Base-by-base conservation (phyloP, 352 stramenopile genomes). In the Pythium plurisporium region DNA sequence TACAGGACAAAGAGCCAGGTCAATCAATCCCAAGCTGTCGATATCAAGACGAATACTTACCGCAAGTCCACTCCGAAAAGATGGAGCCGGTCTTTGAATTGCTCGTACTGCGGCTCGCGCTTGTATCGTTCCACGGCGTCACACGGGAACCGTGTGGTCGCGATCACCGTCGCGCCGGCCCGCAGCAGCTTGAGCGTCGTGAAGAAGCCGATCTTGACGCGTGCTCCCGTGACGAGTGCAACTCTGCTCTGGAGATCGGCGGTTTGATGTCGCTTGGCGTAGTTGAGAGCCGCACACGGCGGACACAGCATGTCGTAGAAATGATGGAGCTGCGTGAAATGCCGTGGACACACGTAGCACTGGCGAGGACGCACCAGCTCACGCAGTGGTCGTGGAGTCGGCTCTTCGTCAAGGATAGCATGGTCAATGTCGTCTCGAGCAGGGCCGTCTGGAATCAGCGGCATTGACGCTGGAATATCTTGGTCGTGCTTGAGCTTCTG, bases 131-230 rank as follows among this genome's bases (percentile, higher is more conserved):
- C 80, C 4, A 86, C 87, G 11, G 92, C 87, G 50, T 97, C 82
- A 44, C 93, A 92, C 0, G 94, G 93, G 71, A 99, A 99, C 9
- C 96, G 79, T 1, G 94, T 98, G 4, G 94, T 98, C 12, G 90
- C 94, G 47, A 98, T 91, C 19, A 99, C 95, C 3, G 78, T 87
- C 0, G 83, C 85, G n/a, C 94, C 93, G 0, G 80, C 86, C 0
- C 95, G 68, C 17, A 99, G 75, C 30, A 98, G 67, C 69, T 98
- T 98, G 23, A 99, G 69, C 26, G 87, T 86, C 2, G 85, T 82
- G 62, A 98, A 92, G 62, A 94, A 98, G 14, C 48, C 96, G 73
- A 99, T 98, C 72, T 98, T 99, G 55, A 99, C 93, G 11, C 96
- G 83, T 29, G 89, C 90, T 25, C 96, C 96, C 0, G 95, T 99